Conservation (phyloP, 345 rosid genomes). For the Brassica carinata region DNA sequence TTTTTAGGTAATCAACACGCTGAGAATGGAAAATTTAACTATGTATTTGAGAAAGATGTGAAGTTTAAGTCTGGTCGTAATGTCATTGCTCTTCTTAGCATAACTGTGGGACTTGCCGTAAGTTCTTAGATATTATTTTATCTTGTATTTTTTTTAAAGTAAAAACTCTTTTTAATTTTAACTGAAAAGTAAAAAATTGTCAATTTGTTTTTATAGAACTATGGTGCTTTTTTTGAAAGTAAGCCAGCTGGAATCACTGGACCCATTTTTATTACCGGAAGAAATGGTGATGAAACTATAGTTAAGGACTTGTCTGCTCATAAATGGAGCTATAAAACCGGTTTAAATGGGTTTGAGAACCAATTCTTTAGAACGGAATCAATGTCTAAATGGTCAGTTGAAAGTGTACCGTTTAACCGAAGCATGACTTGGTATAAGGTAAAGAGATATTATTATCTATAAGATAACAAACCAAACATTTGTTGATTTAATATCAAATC, state of each 20-base stretch:
- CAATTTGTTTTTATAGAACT: not conserved
- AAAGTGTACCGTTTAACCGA: not conserved
- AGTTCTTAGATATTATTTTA: not conserved
- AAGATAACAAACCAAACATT: not conserved
- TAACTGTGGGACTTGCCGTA: not conserved
- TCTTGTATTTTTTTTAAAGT: not conserved
- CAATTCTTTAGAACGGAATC: not conserved
- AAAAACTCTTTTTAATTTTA: not conserved
- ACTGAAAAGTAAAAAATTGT: not conserved
- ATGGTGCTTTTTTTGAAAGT: not conserved
- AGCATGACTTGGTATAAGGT: not conserved
- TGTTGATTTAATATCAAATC: no score
- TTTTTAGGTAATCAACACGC: constrained; percentile 49
- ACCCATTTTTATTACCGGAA: not conserved
- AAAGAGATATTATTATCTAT: no score
- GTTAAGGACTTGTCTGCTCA: not conserved
- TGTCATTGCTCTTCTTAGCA: constrained; percentile 33
- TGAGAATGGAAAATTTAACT: not conserved
- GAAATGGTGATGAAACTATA: not conserved
- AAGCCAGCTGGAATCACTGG: not conserved
- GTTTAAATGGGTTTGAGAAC: not conserved
- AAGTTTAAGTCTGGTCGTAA: constrained; percentile 50
- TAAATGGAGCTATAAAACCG: not conserved
- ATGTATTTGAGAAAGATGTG: constrained; percentile 40
- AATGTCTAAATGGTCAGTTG: not conserved